Evolutionary conservation across 495 filamentous ascomycete species (phyloP).

Genomic region (Stereocaulon alpinum): DNA sequence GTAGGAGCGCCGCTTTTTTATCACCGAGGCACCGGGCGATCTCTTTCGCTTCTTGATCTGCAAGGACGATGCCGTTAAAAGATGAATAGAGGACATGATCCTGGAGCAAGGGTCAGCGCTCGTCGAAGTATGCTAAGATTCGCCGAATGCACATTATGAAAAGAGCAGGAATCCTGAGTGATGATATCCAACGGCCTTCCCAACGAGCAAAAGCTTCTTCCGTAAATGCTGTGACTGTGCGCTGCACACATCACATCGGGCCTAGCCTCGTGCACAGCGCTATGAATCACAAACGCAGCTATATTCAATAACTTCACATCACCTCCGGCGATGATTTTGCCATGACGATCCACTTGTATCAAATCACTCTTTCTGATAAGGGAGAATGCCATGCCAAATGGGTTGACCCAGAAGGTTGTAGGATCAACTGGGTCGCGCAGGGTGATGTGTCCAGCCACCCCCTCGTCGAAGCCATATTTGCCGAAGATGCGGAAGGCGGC

Average conservation of each 20-base stretch:
- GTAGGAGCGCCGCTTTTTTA: constrained; percentile 60
- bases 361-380: constrained; percentile 61
- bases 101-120: constrained; percentile 24
- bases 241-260: constrained; percentile 65
- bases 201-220: constrained; percentile 55
- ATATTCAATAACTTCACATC: constrained; percentile 51
- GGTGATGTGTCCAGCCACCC: constrained; percentile 52
- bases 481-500: constrained; percentile 62
- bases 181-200: constrained; percentile 61
- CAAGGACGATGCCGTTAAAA: constrained; percentile 67
- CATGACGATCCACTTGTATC: constrained; percentile 56
- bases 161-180: constrained; percentile 60
- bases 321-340: constrained; percentile 60
- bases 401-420: constrained; percentile 69
- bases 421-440: constrained; percentile 60
- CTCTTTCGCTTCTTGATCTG: constrained; percentile 54
- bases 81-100: constrained; percentile 53
- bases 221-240: constrained; percentile 63
- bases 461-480: constrained; percentile 56
- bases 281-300: constrained; percentile 60
- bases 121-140: background rate
- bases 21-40: constrained; percentile 55
- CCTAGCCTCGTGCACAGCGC: constrained; percentile 55
- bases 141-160: constrained; percentile 40
- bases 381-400: constrained; percentile 62